phyloP scores from a whole-genome alignment of 1,284 basidiomycete species.

The Hymenochaete sp. region DNA sequence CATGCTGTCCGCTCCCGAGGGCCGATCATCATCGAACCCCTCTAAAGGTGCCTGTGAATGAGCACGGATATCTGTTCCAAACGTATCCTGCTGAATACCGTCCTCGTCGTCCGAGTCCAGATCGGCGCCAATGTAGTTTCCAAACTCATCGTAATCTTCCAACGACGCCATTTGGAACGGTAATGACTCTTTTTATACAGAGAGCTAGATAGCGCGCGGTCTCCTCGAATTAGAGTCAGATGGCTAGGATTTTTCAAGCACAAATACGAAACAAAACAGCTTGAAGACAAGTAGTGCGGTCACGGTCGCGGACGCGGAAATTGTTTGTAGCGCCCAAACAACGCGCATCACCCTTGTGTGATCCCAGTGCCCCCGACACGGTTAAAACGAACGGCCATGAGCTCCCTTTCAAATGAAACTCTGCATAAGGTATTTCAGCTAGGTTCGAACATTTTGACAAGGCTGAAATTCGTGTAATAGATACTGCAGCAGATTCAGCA shows the following conservation, averaged over 20 bases:
- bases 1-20: conserved; percentile 40
- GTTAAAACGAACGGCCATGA: conserved; percentile 37
- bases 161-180: conserved; percentile 57
- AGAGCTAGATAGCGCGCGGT: too few species aligned
- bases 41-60: conserved; percentile 47
- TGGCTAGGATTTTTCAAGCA: too few species aligned
- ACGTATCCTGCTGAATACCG: conserved; percentile 30
- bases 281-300: conserved; percentile 1
- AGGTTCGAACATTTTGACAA: conserved; percentile 1
- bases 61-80: too few species aligned
- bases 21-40: conserved; percentile 65
- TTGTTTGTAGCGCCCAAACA: conserved; percentile 8
- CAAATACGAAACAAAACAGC: neutral
- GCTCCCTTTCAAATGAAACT: conserved; percentile 77
- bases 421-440: conserved; percentile 62
- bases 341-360: conserved; percentile 19
- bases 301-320: conserved; percentile 8
- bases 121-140: conserved; percentile 93
- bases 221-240: too few species aligned
- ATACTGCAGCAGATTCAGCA: conserved; percentile 86
- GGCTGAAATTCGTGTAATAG: conserved; percentile 35
- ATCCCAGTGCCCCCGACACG: neutral
- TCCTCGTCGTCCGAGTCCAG: conserved; percentile 82
- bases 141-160: conserved; percentile 87
- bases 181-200: too few species aligned